Evolutionary conservation across 2,329 filamentous ascomycete genomes (phyloP), one percentile per base, ranked within the genome.

Genomic region (Exophiala sp.): DNA sequence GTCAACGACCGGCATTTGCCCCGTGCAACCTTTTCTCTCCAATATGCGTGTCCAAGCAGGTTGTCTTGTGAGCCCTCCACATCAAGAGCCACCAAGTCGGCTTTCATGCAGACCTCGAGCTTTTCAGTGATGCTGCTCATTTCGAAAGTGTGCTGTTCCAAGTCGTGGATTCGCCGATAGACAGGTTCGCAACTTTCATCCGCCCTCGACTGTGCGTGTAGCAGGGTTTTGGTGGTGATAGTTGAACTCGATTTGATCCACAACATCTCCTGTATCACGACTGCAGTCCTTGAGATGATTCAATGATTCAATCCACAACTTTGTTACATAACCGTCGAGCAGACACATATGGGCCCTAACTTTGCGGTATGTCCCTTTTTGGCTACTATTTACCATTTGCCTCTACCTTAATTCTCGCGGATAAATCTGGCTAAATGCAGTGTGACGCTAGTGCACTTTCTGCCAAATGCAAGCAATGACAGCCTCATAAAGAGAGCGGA

Each of bases 131-230:
- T 55, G 12, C 65, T 57, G 11, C 73, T 66, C 1, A 70, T 70
- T 61, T 73, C 77, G 16, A 71, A 73, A 0, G 73, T 73, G 77
- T 5, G 77, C 76, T 8, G 72, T 72, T 0, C 76, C 76, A 9
- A 58, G 55, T 29, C 2, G 75, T 76, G 14, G 73, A 74, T 32
- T 72, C 76, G 33, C 64, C 66, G 11, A 78, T 29, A 29, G 7
- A 29, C 24, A 29, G 7, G 24, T 29, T 29, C 24, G 5, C 24
- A 29, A 29, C 24, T 29, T 18, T 18, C 16, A 18, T 18, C 16
- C 16, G 16, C 16, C 24, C 24, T 29, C 24, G 5, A 29, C 24
- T 29, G 24, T 5, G 24, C 4, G 24, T 8, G 24, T 29, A 29
- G 24, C 24, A 29, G 24, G 24, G 7, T 29, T 29, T 29, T 8